phyloP scores from a whole-genome alignment of 129 eudicot genomes.

The Silybum marianum region DNA sequence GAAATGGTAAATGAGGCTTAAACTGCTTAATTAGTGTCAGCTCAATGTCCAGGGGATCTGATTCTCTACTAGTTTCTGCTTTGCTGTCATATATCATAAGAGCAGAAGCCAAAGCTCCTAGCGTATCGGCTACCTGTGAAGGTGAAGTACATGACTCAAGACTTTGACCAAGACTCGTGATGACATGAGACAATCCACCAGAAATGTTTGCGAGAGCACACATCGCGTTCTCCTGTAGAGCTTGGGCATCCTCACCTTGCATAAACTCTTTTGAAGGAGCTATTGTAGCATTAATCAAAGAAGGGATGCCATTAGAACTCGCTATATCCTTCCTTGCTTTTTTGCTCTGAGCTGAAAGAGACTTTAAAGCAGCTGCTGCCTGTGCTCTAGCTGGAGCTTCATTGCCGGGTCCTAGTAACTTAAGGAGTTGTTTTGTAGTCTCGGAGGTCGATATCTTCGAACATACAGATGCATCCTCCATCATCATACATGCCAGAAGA shows the following conservation, averaged over 20 bases:
- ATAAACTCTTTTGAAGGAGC: slow-evolving; percentile 99
- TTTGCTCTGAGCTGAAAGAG: slow-evolving; percentile 96
- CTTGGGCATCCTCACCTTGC: slow-evolving; percentile 99
- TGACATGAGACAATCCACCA: slow-evolving; percentile 96
- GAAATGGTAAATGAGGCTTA: slow-evolving; percentile 75
- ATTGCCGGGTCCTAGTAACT: slow-evolving; percentile 82
- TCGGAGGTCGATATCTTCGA: slow-evolving; percentile 69
- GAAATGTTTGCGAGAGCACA: slow-evolving; percentile 99
- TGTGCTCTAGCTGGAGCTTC: slow-evolving; percentile 96
- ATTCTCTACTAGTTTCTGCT: slow-evolving; percentile 79
- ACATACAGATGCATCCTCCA: slow-evolving; percentile 94
- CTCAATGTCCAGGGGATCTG: slow-evolving; percentile 84
- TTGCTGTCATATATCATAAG: slow-evolving; percentile 95
- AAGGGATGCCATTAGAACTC: slow-evolving; percentile 84
- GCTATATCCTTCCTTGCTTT: slow-evolving; percentile 88
- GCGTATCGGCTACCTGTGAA: slow-evolving; percentile 91
- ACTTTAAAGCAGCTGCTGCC: slow-evolving; percentile 93
- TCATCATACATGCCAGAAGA: slow-evolving; percentile 90
- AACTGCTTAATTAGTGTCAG: slow-evolving; percentile 81
- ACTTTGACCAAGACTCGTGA: slow-evolving; percentile 97
- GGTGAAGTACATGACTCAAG: slow-evolving; percentile 94
- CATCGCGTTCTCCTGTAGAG: slow-evolving; percentile 98
- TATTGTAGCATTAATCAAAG: slow-evolving; percentile 94
- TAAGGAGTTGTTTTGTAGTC: slow-evolving; percentile 78
- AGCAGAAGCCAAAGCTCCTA: slow-evolving; percentile 99